Evolutionary conservation across 148 eudicot genomes (phyloP), one percentile per base, ranked within the genome.

Genomic region (Vaccinium myrtillus): DNA sequence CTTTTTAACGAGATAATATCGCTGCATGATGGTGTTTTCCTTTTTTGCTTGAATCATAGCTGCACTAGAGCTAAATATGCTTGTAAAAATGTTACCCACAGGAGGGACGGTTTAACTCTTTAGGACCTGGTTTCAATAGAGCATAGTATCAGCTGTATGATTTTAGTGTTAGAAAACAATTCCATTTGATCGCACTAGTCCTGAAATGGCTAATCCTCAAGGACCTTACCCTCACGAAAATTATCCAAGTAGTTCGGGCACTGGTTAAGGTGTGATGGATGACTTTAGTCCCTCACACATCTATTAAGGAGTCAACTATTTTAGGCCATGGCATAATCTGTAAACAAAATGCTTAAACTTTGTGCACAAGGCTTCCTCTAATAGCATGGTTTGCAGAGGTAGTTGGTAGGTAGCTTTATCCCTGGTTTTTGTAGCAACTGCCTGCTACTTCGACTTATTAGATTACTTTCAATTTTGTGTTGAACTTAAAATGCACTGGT

Each of bases 161-260:
- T 10, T 14, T 15, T 25, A 21, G 5, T 27, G n/a, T 53, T 16
- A 15, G 61, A 15, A 21, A 58, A 18, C 70, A 32, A 56, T 36
- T 79, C 27, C 63, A 56, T 30, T 78, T 55, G 10, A 16, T 54
- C 55, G 80, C 15, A 39, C 70, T 58, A 58, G 6, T 56, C 10
- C 61, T 18, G 23, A 78, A 78, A 14, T 25, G 65, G 14, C n/a
- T 15, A 51, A 49, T 51, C 16, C 58, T 51, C 11, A 46, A 77
- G 36, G 56, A 23, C 80, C 58, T 54, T 6, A 78, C 53, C 36
- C 36, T 32, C 36, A 32, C 36, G 36, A 32, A 32, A 18, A 76
- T 49, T n/a, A 49, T 77, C 79, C 79, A 77, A 77, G 32, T 50
- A 25, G 79, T 77, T 50, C 32, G 11, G 79, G 79, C 27, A 50